Evolutionary conservation across 2,329 filamentous ascomycete species (phyloP), one percentile per base, ranked within the genome.

Genomic region (Curvularia sp.): DNA sequence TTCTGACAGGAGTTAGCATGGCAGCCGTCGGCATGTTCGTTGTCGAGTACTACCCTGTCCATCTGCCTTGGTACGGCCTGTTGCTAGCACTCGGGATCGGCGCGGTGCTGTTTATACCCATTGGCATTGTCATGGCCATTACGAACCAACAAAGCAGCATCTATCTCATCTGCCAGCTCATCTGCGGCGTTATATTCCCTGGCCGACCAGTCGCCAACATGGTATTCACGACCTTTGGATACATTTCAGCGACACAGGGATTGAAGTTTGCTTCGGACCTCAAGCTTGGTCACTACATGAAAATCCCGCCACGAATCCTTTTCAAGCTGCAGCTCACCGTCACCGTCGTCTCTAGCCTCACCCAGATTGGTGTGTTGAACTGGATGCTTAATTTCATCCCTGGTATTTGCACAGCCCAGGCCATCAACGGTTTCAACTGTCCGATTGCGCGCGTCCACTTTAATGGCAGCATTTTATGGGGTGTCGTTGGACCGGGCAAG

Each of bases 161-260:
- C 65, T 95, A 94, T 74, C 84, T 95, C 35, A 91, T 95, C 68
- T 94, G 91, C 75, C 92, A 95, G 77, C 84, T 96, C 57, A 88
- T 95, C 63, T 94, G 91, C 63, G 92, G 92, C 53, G 88, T 86
- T 50, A 83, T 92, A 15, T 96, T 96, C 73, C 92, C 92, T 0
- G 92, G 92, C 28, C 88, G 90, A 1, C 92, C 92, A 1, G 91
- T 96, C 10, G 92, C 92, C 50, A 95, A 96, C 76, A 96, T 96
- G 92, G 91, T 96, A 35, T 96, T 96, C 69, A 91, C 94, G 48
- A 95, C 91, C 0, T 96, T 95, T 74, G 92, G 91, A 61, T 96
- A 95, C 58, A 95, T 95, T 71, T 93, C 90, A 4, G 93, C 90
- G 0, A 90, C 91, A 0, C 92, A 96, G 78, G 92, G 92, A 28